These are phyloP conservation scores for Aureobasidium sp. DNA, from an alignment of 2,329 filamentous ascomycete species.

Conservation along the genomic window DNA sequence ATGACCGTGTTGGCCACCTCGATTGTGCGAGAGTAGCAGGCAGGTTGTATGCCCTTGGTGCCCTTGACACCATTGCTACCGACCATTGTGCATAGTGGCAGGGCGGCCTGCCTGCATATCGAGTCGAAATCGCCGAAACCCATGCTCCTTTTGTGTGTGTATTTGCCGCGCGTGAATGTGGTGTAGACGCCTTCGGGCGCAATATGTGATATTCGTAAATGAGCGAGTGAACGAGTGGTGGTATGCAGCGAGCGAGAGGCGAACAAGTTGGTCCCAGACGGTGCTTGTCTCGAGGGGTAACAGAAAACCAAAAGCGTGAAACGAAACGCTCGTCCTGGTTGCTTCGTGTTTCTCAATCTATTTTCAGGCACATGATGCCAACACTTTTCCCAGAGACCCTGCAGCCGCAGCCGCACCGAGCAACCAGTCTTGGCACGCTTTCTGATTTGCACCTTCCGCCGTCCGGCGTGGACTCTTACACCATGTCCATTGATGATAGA, in stretches of 20 bases:
- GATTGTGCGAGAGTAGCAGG: constrained; percentile 90
- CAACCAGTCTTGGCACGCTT: neutral
- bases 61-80: constrained; percentile 63
- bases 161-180: neutral
- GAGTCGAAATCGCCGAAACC: constrained; percentile 84
- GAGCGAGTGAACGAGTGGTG: neutral
- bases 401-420: neutral
- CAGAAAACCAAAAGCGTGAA: neutral
- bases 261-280: neutral
- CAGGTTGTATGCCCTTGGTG: constrained; percentile 62
- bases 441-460: neutral
- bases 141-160: constrained; percentile 44
- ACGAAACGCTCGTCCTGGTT: neutral
- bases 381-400: neutral
- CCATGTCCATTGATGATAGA: neutral
- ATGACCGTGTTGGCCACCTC: constrained; percentile 98
- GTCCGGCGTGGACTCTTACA: neutral
- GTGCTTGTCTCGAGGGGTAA: constrained; percentile 7
- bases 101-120: constrained; percentile 75
- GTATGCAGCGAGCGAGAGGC: neutral
- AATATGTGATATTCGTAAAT: neutral
- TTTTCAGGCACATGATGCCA: constrained; percentile 2
- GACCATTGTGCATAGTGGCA: constrained; percentile 81
- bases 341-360: neutral
- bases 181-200: neutral